Conservation (phyloP, 805 yeast species). For the Kluyveromyces lactis region DNA sequence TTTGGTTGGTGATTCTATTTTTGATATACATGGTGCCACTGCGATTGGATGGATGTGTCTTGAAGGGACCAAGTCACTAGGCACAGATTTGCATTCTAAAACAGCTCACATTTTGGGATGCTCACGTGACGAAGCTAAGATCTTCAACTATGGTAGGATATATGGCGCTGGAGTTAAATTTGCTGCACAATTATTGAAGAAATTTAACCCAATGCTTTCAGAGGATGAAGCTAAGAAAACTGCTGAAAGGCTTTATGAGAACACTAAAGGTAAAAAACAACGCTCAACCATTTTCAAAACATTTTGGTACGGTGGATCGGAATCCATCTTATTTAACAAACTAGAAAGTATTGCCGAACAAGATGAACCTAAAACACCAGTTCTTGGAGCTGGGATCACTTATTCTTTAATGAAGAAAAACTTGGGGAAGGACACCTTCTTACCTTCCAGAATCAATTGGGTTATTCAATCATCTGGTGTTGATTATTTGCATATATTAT, state of each 20-base stretch:
- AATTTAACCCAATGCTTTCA: slow-evolving; percentile 64
- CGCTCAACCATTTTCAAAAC: slow-evolving; percentile 27
- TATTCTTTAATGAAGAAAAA: slow-evolving; percentile 64
- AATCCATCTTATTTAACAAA: slow-evolving; percentile 82
- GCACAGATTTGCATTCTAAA: slow-evolving; percentile 91
- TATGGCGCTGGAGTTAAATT: slow-evolving; percentile 96
- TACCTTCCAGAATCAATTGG: slow-evolving; percentile 95
- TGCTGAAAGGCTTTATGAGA: slow-evolving; percentile 62
- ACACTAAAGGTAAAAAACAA: slow-evolving; percentile 68
- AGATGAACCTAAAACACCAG: slow-evolving; percentile 79
- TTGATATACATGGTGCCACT: slow-evolving; percentile 88
- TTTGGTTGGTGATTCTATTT: slow-evolving; percentile 83
- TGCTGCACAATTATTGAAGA: slow-evolving; percentile 75
- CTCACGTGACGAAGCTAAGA: slow-evolving; percentile 83
- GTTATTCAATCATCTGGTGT: slow-evolving; percentile 98
- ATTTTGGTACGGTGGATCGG: slow-evolving; percentile 85
- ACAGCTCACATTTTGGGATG: slow-evolving; percentile 88
- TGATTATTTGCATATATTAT: slow-evolving; percentile 79
- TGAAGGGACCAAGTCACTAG: slow-evolving; percentile 86
- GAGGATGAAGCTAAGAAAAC: slow-evolving; percentile 57
- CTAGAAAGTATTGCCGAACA: slow-evolving; percentile 81
- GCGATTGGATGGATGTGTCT: slow-evolving; percentile 99
- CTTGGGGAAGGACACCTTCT: slow-evolving; percentile 53
- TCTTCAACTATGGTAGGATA: slow-evolving; percentile 93
- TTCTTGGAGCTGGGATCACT: slow-evolving; percentile 88